phyloP scores from a whole-genome alignment of 805 yeast genomes.

The Wickerhamiella lipophila region DNA sequence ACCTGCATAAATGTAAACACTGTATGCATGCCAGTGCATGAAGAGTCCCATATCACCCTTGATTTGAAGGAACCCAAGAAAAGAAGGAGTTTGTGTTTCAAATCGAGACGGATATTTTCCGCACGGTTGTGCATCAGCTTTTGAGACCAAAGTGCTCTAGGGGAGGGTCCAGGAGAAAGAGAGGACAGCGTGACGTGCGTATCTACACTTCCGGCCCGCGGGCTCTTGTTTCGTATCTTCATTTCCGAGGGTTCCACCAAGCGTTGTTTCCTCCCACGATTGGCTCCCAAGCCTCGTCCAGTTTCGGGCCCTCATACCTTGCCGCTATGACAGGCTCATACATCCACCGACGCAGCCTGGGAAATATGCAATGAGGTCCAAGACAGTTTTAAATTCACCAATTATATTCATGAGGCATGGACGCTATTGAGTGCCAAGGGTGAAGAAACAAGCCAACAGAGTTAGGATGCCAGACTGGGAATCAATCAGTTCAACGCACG shows the following conservation, averaged over 20 bases:
- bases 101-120: background rate
- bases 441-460: background rate
- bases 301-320: background rate
- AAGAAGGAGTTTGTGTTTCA: background rate
- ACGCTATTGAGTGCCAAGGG: background rate
- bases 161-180: too few species aligned
- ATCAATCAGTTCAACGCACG: background rate
- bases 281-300: too few species aligned
- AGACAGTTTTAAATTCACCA: background rate
- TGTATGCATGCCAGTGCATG: background rate
- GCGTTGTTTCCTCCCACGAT: too few species aligned
- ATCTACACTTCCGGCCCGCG: too few species aligned
- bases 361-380: background rate
- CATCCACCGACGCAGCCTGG: background rate
- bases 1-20: constrained; percentile 1
- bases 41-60: background rate
- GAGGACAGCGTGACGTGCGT: too few species aligned
- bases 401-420: background rate
- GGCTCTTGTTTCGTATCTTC: too few species aligned
- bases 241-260: too few species aligned
- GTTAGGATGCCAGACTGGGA: background rate
- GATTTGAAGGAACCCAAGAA: background rate
- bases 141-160: too few species aligned
- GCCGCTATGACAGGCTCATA: background rate
- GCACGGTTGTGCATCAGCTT: background rate